Evolutionary conservation across 2,329 filamentous ascomycete genomes (phyloP), one percentile per base, ranked within the genome.

Genomic region (Xylariaceae sp.): DNA sequence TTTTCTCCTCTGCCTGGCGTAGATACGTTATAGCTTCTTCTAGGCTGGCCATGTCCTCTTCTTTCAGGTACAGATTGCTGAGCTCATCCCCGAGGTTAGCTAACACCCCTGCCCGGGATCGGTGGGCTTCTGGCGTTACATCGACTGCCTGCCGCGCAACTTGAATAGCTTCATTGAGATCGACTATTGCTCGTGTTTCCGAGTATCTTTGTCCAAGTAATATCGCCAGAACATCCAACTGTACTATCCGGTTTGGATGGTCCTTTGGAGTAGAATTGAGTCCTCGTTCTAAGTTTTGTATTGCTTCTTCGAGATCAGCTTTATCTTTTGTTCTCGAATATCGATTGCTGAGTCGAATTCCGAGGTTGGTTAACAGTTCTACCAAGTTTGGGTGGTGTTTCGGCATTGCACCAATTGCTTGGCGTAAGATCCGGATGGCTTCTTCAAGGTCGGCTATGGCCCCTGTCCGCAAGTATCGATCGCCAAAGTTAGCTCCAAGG

Each of bases 251-350:
- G 12, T 59, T n/a, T 24, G 23, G 49, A 48, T 55, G 14, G 11
- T 56, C 36, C 39, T 24, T 6, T 33, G 52, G 39, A 8, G 51
- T 62, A 12, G 28, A 46, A 23, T 45, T 23, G 37, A 64, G 34
- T 12, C 60, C 51, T 45, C 53, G 26, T 47, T 56, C 16, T 37
- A 29, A 19, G 12, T 54, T 24, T 31, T 40, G 46, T 33, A 67
- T 63, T 24, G 63, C 58, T 29, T 60, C 45, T 45, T 37, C 34
- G 6, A 37, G 34, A 37, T 37, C 34, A 5, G 14, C 14, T 19
- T 37, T n/a, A n/a, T 6, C 17, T 37, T 5, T 19, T 37, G 34
- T 37, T 37, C 34, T 37, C 14, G 6, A 19, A 19, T 16, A 37
- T 37, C 34, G 14, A 16, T n/a, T n/a, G 6, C 17, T 37, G 14